Evolutionary conservation across 305 asterid species (phyloP).

Genomic region (Fraxinus ornus): DNA sequence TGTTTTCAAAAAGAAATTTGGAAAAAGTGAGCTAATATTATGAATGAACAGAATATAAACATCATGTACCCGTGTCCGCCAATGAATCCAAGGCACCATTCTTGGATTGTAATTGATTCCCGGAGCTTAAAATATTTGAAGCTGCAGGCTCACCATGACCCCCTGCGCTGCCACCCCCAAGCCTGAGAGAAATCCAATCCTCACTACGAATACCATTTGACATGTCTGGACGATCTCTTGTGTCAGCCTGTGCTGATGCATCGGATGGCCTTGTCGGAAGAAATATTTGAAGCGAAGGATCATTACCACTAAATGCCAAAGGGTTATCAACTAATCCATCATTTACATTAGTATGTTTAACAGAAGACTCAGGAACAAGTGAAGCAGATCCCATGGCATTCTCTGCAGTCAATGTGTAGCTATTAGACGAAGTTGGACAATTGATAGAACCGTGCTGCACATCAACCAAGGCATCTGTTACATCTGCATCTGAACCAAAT

Average conservation of each 20-base stretch:
- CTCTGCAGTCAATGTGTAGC: conserved; percentile 50
- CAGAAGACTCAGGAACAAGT: conserved; percentile 46
- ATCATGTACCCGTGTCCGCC: conserved; percentile 61
- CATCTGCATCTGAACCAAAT: conserved; percentile 74
- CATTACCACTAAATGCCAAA: conserved; percentile 61
- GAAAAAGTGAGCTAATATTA: not conserved
- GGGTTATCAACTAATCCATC: conserved; percentile 73
- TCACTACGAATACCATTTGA: conserved; percentile 67
- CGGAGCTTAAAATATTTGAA: conserved; percentile 50
- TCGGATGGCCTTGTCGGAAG: conserved; percentile 83
- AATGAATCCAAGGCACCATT: conserved; percentile 50
- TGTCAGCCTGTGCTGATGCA: conserved; percentile 51
- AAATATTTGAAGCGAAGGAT: conserved; percentile 89
- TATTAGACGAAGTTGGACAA: conserved; percentile 55
- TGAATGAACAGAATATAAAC: not conserved
- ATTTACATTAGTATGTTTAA: conserved; percentile 42
- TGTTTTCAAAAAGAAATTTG: not conserved
- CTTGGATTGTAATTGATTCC: conserved; percentile 46
- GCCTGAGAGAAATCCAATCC: conserved; percentile 89
- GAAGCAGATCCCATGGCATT: conserved; percentile 54
- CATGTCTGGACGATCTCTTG: conserved; percentile 54
- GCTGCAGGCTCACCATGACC: conserved; percentile 43
- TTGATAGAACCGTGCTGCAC: conserved; percentile 60
- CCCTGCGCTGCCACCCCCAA: conserved; percentile 66
- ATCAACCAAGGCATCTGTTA: conserved; percentile 58